Conservation (phyloP, 2,329 filamentous ascomycete species). For the Cytospora leucostoma region DNA sequence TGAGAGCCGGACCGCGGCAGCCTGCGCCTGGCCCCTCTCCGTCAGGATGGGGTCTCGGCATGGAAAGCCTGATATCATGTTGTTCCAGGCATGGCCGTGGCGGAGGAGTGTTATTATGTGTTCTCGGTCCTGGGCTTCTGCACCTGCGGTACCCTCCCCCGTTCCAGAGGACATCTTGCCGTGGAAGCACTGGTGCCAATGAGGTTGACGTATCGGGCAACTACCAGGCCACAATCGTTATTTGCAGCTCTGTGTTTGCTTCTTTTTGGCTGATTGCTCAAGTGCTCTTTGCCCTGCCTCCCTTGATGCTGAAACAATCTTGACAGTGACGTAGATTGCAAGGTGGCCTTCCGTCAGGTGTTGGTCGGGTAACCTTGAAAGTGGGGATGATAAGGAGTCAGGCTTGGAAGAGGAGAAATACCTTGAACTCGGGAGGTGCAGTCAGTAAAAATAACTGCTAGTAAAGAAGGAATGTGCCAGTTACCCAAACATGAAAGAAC, state of each 20-base stretch:
- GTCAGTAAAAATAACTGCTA: neutral
- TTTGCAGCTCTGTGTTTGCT: neutral
- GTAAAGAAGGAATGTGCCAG: neutral
- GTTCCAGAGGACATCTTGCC: neutral
- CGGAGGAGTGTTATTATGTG: constrained; percentile 22
- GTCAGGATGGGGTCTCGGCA: constrained; percentile 23
- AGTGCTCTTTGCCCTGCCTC: neutral
- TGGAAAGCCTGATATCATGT: constrained; percentile 25
- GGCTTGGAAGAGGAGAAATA: neutral
- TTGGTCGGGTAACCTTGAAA: neutral
- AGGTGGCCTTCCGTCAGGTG: neutral
- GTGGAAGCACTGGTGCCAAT: neutral
- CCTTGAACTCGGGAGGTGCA: neutral
- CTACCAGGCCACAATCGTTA: neutral
- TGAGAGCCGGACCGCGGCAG: constrained; percentile 15
- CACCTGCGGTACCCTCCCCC: neutral
- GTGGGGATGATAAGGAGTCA: neutral
- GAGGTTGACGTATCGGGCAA: neutral
- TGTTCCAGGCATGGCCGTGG: constrained; percentile 26
- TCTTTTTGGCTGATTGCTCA: neutral
- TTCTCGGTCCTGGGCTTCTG: constrained; percentile 6
- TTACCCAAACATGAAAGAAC: neutral
- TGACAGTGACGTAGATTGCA: neutral
- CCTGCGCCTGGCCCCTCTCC: constrained; percentile 13
- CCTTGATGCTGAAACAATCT: neutral